Evolutionary conservation across 768 basidiomycete species (phyloP).

Genomic region (Gloeopeniophorella convolvens): DNA sequence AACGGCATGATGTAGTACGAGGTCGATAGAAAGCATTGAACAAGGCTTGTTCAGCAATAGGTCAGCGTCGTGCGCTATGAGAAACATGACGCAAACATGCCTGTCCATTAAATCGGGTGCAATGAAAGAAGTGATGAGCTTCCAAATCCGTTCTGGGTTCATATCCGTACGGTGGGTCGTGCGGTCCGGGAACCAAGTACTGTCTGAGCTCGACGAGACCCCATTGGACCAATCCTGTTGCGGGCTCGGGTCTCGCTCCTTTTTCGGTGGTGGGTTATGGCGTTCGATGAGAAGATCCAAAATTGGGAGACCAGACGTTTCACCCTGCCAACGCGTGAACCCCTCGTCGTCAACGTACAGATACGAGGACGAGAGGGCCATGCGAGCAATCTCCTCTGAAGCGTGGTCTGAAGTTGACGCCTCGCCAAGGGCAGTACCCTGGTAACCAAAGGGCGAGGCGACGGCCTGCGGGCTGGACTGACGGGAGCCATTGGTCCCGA

Average conservation of each 20-base stretch:
- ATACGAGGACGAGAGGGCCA: conserved; percentile 70
- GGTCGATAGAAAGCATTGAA: conserved; percentile 83
- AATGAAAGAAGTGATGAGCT: conserved; percentile 78
- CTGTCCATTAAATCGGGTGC: conserved; percentile 91
- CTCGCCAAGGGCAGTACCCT: conserved; percentile 9
- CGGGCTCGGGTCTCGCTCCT: conserved; percentile 28
- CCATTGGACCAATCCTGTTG: conserved; percentile 14
- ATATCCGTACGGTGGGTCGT: conserved; percentile 66
- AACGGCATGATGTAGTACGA: conserved; percentile 93
- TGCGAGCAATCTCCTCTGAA: conserved; percentile 52
- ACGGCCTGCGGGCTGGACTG: conserved; percentile 41
- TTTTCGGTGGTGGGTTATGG: conserved; percentile 38
- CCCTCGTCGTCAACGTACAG: conserved; percentile 86
- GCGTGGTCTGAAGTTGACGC: conserved; percentile 36
- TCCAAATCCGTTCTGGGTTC: conserved; percentile 85
- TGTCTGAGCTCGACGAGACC: conserved; percentile 3
- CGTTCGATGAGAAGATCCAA: conserved; percentile 78
- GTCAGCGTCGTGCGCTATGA: not conserved
- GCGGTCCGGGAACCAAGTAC: conserved; percentile 81
- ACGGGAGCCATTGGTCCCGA: conserved; percentile 37
- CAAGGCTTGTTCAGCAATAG: conserved; percentile 43
- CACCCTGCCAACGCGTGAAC: conserved; percentile 86
- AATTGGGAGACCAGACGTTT: conserved; percentile 86
- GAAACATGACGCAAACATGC: conserved; percentile 35
- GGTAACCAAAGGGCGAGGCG: conserved; percentile 34